These are phyloP conservation scores for Allantophomopsis cytisporea DNA, from an alignment of 2,329 filamentous ascomycete genomes.

Conservation along the genomic window DNA sequence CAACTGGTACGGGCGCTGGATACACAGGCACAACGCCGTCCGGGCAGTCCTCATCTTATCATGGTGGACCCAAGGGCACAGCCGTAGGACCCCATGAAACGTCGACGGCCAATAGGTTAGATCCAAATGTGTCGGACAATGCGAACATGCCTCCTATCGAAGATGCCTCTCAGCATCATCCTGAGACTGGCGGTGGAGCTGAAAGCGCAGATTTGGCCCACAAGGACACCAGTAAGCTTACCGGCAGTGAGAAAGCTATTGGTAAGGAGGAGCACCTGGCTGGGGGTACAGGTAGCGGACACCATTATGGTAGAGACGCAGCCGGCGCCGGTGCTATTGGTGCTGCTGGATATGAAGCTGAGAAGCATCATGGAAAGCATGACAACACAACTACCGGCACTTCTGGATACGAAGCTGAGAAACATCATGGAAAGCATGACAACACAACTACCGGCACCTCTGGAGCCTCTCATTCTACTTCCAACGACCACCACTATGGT, in stretches of 20 bases:
- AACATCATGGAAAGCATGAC: no score
- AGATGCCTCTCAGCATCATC: conserved; percentile 3
- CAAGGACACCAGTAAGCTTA: no score
- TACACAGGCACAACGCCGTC: not conserved
- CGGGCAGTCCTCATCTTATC: not conserved
- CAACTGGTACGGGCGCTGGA: not conserved
- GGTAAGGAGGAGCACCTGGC: no score
- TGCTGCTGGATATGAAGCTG: conserved; percentile 3
- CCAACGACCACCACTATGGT: conserved; percentile 2
- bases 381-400: not conserved
- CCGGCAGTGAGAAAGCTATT: no score
- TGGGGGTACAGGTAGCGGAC: no score
- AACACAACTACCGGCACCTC: not conserved
- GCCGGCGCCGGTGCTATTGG: conserved; percentile 4
- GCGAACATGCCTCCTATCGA: not conserved
- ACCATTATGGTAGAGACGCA: conserved; percentile 1
- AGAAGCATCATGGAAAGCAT: conserved; percentile 5
- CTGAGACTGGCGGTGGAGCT: conserved; percentile 10
- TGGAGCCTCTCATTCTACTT: not conserved
- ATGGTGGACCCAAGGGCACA: conserved; percentile 1
- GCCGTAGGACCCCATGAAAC: conserved; percentile 9
- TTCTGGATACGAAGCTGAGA: not conserved
- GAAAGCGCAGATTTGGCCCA: conserved; percentile 8
- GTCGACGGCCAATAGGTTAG: conserved; percentile 13
- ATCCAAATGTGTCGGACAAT: conserved; percentile 9